These are phyloP conservation scores for Globisporangium nodosum DNA, from an alignment of 352 stramenopile genomes.

Conservation along the genomic window DNA sequence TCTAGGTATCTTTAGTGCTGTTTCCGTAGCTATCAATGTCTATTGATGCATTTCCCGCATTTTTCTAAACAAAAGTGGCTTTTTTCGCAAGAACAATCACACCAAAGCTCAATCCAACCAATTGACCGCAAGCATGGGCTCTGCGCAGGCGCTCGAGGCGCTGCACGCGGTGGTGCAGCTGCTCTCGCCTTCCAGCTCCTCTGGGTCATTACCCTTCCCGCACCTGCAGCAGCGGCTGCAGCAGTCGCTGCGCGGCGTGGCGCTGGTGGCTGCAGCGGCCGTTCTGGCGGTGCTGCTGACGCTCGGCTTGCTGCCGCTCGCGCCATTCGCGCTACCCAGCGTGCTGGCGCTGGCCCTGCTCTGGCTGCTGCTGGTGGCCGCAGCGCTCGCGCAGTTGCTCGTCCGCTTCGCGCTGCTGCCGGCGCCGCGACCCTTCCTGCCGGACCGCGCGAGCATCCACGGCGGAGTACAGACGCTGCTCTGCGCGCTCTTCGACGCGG, in stretches of 20 bases:
- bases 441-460: conserved; percentile 18
- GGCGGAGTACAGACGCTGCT: conserved; percentile 29
- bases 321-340: conserved; percentile 26
- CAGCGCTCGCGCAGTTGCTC: conserved; percentile 27
- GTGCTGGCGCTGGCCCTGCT: conserved; percentile 21
- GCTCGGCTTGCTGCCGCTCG: conserved; percentile 27
- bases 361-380: conserved; percentile 13
- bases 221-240: conserved; percentile 53
- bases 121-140: conserved; percentile 23
- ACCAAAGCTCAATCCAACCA: not conserved
- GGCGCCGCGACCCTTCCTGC: conserved; percentile 17
- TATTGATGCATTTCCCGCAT: no score
- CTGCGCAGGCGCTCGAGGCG: conserved; percentile 44
- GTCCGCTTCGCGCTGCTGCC: conserved; percentile 44
- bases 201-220: conserved; percentile 19
- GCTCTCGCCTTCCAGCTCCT: not conserved
- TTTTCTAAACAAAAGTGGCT: no score
- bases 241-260: conserved; percentile 41
- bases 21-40: no score
- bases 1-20: not conserved
- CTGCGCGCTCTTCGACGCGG: conserved; percentile 25
- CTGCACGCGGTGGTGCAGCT: conserved; percentile 32
- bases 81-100: not conserved
- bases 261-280: conserved; percentile 20
- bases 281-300: conserved; percentile 12